phyloP scores from a whole-genome alignment of 768 basidiomycete species.

The Coprinopsis strossmayeri region DNA sequence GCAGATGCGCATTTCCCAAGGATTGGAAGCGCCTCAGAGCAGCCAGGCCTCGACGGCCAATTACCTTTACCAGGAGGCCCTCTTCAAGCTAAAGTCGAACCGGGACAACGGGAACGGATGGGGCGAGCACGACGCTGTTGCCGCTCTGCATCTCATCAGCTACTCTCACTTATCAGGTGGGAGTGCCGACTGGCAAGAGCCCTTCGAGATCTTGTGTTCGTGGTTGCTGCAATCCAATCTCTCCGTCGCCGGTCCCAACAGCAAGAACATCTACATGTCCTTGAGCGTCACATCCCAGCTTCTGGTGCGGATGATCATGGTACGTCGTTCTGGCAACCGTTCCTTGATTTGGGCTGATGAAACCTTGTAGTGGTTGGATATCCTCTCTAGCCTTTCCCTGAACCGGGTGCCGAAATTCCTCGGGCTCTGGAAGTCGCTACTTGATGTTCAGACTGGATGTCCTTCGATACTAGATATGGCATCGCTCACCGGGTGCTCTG shows the following conservation, averaged over 20 bases:
- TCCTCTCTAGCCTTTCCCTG: conserved; percentile 60
- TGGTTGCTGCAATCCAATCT: conserved; percentile 71
- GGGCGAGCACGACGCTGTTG: conserved; percentile 66
- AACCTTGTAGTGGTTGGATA: conserved; percentile 64
- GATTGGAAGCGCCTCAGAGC: conserved; percentile 49
- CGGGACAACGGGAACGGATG: conserved; percentile 49
- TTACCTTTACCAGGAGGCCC: conserved; percentile 66
- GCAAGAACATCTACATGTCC: conserved; percentile 49
- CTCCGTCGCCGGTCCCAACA: conserved; percentile 47
- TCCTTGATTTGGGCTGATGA: conserved; percentile 12
- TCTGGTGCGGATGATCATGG: conserved; percentile 67
- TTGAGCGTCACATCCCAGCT: conserved; percentile 50
- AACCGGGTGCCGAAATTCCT: conserved; percentile 60
- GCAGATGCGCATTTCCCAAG: conserved; percentile 53
- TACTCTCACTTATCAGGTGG: conserved; percentile 70
- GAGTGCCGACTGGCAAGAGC: conserved; percentile 59
- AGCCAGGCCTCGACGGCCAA: conserved; percentile 53
- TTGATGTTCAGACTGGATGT: conserved; percentile 40
- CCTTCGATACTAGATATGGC: conserved; percentile 46
- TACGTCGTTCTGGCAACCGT: conserved; percentile 30
- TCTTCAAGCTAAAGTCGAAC: conserved; percentile 49
- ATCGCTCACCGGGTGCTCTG: conserved; percentile 67
- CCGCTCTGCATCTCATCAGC: conserved; percentile 70
- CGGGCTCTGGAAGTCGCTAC: conserved; percentile 57
- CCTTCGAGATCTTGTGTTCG: conserved; percentile 66